A percentile compares a stretch with the other conserved stretches of the same genome.
Conservation (phyloP, 2,329 filamentous ascomycete genomes). For the Huntiella savannae region DNA sequence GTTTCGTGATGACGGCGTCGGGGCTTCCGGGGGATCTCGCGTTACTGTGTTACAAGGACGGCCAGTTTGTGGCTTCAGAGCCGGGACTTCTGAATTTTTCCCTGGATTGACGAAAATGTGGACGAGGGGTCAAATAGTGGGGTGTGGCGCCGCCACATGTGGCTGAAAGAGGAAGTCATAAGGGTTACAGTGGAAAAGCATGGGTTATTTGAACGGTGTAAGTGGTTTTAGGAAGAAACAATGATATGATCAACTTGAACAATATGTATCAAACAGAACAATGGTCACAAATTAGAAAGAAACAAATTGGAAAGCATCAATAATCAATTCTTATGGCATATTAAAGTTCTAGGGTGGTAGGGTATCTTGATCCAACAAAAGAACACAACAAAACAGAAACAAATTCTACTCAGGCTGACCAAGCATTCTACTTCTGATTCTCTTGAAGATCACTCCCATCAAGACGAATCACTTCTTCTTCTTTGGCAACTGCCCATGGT, state of each 20-base stretch:
- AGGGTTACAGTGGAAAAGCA: too few species aligned
- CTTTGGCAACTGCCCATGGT: not conserved
- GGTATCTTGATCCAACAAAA: not conserved
- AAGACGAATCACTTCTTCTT: constrained; percentile 1
- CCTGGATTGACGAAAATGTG: constrained; percentile 10
- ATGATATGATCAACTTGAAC: too few species aligned
- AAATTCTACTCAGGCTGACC: not conserved
- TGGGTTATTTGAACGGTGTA: too few species aligned
- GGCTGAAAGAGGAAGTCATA: too few species aligned
- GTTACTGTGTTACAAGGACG: constrained; percentile 1
- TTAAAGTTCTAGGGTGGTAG: not conserved
- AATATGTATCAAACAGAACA: too few species aligned
- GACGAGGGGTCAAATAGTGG: constrained; percentile 8
- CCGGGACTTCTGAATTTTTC: constrained; percentile 9
- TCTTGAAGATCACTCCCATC: not conserved
- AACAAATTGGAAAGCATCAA: not conserved
- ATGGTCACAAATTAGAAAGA: too few species aligned
- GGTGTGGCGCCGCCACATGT: not conserved
- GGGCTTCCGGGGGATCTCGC: not conserved
- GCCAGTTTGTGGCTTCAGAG: not conserved
- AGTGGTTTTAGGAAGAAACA: too few species aligned
- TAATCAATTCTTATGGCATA: not conserved
- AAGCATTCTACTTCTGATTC: not conserved
- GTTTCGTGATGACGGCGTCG: not conserved
- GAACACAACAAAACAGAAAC: not conserved